Evolutionary conservation across 1,139 yeast genomes (phyloP).

Genomic region (Pichia norvegensis): DNA sequence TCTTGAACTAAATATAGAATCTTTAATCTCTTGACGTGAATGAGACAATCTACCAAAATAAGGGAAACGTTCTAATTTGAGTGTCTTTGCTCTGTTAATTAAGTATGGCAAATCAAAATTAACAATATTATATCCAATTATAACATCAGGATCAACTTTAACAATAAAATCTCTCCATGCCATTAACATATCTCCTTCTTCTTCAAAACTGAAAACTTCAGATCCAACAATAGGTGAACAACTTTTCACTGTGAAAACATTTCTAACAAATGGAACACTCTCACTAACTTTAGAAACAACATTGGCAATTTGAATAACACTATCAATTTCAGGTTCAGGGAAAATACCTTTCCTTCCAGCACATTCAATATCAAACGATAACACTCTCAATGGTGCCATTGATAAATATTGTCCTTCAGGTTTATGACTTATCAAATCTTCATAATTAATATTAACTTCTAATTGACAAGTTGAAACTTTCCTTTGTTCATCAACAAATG

Average conservation of each 20-base stretch:
- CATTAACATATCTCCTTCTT: conserved; percentile 75
- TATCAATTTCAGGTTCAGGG: conserved; percentile 90
- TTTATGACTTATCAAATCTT: conserved; percentile 66
- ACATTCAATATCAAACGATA: conserved; percentile 96
- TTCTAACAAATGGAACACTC: conserved; percentile 75
- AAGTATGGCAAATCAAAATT: conserved; percentile 94
- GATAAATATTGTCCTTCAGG: conserved; percentile 93
- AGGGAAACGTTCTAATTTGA: conserved; percentile 64
- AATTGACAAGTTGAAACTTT: conserved; percentile 74
- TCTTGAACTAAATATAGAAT: conserved; percentile 80
- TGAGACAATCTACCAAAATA: conserved; percentile 71
- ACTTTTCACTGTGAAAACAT: conserved; percentile 86
- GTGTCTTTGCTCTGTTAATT: conserved; percentile 75
- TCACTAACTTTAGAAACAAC: conserved; percentile 84
- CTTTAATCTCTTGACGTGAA: conserved; percentile 70
- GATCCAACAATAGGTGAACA: conserved; percentile 94
- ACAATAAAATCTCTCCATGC: conserved; percentile 82
- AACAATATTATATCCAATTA: conserved; percentile 90
- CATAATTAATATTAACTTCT: conserved; percentile 65
- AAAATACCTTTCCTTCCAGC: conserved; percentile 96
- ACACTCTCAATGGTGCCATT: conserved; percentile 87
- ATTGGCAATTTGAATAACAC: conserved; percentile 95
- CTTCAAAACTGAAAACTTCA: conserved; percentile 67
- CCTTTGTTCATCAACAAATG: conserved; percentile 32
- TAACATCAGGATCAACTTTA: conserved; percentile 87